A percentile compares a stretch with the other conserved stretches of the same genome.
Conservation (phyloP, 306 rosid genomes). For the Cicer chorassanicum region DNA sequence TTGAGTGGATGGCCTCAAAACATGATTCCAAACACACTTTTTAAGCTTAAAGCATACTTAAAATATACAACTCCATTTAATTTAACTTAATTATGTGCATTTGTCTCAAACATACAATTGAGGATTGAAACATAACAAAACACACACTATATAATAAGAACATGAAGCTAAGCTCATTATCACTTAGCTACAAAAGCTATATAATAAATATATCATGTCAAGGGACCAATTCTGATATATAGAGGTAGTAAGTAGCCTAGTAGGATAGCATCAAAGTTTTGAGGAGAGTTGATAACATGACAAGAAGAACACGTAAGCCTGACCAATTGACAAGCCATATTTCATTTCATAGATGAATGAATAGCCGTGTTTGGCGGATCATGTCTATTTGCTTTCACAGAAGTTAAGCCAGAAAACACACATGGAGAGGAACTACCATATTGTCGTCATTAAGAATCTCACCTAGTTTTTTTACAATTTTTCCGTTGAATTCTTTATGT, state of each 20-base stretch:
- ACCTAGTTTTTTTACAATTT: slow-evolving; percentile 15
- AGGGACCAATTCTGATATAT: slow-evolving; percentile 38
- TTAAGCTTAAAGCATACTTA: not conserved
- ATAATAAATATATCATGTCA: slow-evolving; percentile 26
- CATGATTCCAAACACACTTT: not conserved
- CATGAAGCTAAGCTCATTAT: not conserved
- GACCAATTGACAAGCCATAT: slow-evolving; percentile 54
- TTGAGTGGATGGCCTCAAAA: not conserved
- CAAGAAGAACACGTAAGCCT: slow-evolving; percentile 47
- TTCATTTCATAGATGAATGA: slow-evolving; percentile 51
- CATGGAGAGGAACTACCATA: slow-evolving; percentile 34
- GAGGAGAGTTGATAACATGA: slow-evolving; percentile 30
- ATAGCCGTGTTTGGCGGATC: slow-evolving; percentile 84
- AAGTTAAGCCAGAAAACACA: slow-evolving; percentile 47
- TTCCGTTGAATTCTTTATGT: too few species aligned
- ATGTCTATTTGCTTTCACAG: slow-evolving; percentile 56
- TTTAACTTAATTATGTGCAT: not conserved
- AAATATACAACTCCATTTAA: not conserved
- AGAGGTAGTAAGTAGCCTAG: not conserved
- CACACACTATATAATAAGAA: not conserved
- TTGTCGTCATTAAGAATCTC: slow-evolving; percentile 56
- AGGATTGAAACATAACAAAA: not conserved
- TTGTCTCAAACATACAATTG: not conserved
- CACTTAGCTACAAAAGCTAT: slow-evolving; percentile 3
- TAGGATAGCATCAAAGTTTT: slow-evolving; percentile 44